phyloP scores from a whole-genome alignment of 495 filamentous ascomycete genomes.

The Stereocaulon alpinum region DNA sequence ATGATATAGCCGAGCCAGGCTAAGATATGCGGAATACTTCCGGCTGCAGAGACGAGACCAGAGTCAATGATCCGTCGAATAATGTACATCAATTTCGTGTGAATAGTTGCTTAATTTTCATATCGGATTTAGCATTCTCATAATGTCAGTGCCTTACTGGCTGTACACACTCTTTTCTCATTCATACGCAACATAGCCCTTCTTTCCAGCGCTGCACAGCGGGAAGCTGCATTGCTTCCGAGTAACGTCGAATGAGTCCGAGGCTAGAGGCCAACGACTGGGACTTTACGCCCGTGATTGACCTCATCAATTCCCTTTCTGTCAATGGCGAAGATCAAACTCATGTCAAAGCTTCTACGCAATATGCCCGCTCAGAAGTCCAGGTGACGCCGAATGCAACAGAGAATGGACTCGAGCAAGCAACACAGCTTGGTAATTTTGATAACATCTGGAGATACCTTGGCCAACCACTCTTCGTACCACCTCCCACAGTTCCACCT shows the following conservation, averaged over 20 bases:
- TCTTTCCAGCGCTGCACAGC: slow-evolving; percentile 6
- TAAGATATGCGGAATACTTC: too few species aligned
- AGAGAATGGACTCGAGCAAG: background rate
- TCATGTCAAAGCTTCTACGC: slow-evolving; percentile 9
- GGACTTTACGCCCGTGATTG: slow-evolving; percentile 41
- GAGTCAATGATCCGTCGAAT: too few species aligned
- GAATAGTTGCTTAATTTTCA: too few species aligned
- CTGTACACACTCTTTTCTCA: too few species aligned
- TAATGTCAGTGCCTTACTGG: background rate
- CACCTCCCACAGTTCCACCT: slow-evolving; percentile 18
- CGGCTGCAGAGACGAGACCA: too few species aligned
- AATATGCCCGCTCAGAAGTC: background rate
- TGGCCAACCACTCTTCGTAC: slow-evolving; percentile 22
- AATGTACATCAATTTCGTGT: too few species aligned
- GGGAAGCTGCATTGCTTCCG: slow-evolving; percentile 20
- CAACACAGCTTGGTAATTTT: slow-evolving; percentile 33
- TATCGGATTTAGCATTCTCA: background rate
- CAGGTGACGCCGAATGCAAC: background rate
- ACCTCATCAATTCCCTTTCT: slow-evolving; percentile 36
- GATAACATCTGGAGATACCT: slow-evolving; percentile 33
- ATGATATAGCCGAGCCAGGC: too few species aligned
- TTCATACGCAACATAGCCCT: background rate
- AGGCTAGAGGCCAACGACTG: slow-evolving; percentile 22
- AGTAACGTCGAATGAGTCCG: slow-evolving; percentile 18
- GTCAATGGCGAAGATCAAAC: slow-evolving; percentile 12